Conservation (phyloP, 2,329 filamentous ascomycete genomes). For the Cryoendolithus antarcticus region DNA sequence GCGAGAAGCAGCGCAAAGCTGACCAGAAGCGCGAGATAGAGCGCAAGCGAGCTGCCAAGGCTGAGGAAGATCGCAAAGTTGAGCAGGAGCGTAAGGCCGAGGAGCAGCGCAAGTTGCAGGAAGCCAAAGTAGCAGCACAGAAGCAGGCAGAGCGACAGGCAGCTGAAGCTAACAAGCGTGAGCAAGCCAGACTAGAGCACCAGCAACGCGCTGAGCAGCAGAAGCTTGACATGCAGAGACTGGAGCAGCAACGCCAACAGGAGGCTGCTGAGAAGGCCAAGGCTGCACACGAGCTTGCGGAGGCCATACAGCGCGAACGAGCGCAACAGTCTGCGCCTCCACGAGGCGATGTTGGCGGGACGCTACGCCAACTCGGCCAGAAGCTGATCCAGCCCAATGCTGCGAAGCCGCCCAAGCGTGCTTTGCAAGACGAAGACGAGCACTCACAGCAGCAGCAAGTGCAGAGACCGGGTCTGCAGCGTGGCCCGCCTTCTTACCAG, state of each 20-base stretch:
- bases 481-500: slow-evolving; percentile 40
- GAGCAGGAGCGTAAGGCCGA: slow-evolving; percentile 27
- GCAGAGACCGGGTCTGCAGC: slow-evolving; percentile 42
- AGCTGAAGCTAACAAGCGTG: slow-evolving; percentile 22
- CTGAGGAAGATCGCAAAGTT: slow-evolving; percentile 42
- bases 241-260: slow-evolving; percentile 14
- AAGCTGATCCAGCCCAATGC: slow-evolving; percentile 50
- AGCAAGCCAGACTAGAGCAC: slow-evolving; percentile 24
- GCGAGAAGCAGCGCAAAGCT: slow-evolving; percentile 63
- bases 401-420: slow-evolving; percentile 64
- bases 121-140: slow-evolving; percentile 25
- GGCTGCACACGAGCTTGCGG: slow-evolving; percentile 23
- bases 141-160: slow-evolving; percentile 33
- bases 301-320: slow-evolving; percentile 25
- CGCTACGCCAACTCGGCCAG: slow-evolving; percentile 48
- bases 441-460: slow-evolving; percentile 45
- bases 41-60: slow-evolving; percentile 58
- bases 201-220: slow-evolving; percentile 28
- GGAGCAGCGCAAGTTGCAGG: slow-evolving; percentile 26
- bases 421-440: slow-evolving; percentile 52
- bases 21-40: slow-evolving; percentile 74
- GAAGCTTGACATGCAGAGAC: slow-evolving; percentile 15
- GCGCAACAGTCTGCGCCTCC: slow-evolving; percentile 22
- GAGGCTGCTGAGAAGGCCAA: slow-evolving; percentile 18
- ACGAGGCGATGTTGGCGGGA: slow-evolving; percentile 37